phyloP scores from a whole-genome alignment of 371 early-diverging fungal genomes.

The Nematocida ironsii region DNA sequence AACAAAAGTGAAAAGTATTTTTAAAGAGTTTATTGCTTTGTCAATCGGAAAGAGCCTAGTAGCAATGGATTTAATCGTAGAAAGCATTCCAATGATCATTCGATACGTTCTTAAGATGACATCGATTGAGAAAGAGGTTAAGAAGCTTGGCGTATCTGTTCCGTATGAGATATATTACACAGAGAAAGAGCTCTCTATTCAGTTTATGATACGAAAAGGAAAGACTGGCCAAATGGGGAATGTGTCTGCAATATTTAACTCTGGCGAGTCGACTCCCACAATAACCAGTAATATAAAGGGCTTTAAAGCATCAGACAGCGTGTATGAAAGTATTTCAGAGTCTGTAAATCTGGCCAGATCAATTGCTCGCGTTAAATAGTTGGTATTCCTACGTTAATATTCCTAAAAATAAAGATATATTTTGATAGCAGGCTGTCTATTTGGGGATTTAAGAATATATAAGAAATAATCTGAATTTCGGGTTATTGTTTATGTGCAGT shows the following conservation, averaged over 20 bases:
- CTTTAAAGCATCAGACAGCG: background rate
- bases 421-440: no score
- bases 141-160: conserved; percentile 30
- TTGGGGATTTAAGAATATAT: no score
- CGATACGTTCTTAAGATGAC: conserved; percentile 48
- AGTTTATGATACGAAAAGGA: conserved; percentile 36
- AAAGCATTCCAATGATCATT: conserved; percentile 24
- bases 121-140: conserved; percentile 46
- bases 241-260: conserved; percentile 11
- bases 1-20: background rate
- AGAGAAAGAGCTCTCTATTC: background rate
- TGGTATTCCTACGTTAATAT: no score
- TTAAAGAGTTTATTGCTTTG: conserved; percentile 29
- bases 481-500: no score
- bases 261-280: conserved; percentile 8
- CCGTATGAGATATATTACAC: conserved; percentile 34
- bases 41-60: conserved; percentile 12
- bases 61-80: conserved; percentile 2
- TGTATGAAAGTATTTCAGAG: conserved; percentile 43
- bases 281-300: conserved; percentile 53
- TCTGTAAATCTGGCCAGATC: conserved; percentile 21
- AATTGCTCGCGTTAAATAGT: conserved; percentile 26
- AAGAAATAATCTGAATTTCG: no score
- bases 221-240: conserved; percentile 42
- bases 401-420: no score